These are phyloP conservation scores for Mortierella sp. DNA, from an alignment of 371 early-diverging fungal species.

Conservation along the genomic window DNA sequence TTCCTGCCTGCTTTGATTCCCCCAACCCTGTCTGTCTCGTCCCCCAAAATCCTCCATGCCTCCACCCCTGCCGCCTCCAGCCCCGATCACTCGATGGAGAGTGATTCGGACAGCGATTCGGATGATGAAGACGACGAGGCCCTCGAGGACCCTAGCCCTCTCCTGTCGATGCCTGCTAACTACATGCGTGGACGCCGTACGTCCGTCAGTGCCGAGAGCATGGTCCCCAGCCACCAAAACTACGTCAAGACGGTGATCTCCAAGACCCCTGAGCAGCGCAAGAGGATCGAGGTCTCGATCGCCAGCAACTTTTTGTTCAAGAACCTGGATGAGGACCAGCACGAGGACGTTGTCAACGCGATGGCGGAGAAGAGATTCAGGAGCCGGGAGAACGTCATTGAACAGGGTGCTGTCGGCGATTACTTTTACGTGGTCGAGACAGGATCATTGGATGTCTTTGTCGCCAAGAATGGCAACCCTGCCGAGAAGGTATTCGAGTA, in stretches of 20 bases:
- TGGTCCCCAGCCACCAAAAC: constrained; percentile 90
- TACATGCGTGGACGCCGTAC: constrained; percentile 88
- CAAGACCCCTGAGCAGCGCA: constrained; percentile 86
- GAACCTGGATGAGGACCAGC: constrained; percentile 95
- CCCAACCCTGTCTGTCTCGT: constrained; percentile 42
- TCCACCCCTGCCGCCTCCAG: constrained; percentile 55
- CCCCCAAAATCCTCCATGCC: constrained; percentile 46
- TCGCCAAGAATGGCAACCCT: constrained; percentile 70
- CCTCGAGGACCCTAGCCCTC: constrained; percentile 67
- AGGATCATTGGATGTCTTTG: constrained; percentile 95
- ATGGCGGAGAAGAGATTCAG: constrained; percentile 94
- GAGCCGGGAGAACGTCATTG: constrained; percentile 86
- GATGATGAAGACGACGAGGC: constrained; percentile 35
- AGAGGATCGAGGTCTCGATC: constrained; percentile 86
- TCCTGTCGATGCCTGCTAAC: constrained; percentile 61
- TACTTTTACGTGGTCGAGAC: constrained; percentile 98
- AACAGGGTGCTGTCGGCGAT: constrained; percentile 97
- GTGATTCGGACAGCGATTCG: constrained; percentile 43
- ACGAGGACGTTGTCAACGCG: constrained; percentile 94
- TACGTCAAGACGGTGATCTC: constrained; percentile 89
- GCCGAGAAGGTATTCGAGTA: constrained; percentile 84
- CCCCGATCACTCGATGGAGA: constrained; percentile 60
- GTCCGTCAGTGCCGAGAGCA: constrained; percentile 96
- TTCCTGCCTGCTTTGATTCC: constrained; percentile 45
- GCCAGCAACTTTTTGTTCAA: constrained; percentile 94